Conservation (phyloP, 2,329 filamentous ascomycete genomes). For the Verticillium dahliae region DNA sequence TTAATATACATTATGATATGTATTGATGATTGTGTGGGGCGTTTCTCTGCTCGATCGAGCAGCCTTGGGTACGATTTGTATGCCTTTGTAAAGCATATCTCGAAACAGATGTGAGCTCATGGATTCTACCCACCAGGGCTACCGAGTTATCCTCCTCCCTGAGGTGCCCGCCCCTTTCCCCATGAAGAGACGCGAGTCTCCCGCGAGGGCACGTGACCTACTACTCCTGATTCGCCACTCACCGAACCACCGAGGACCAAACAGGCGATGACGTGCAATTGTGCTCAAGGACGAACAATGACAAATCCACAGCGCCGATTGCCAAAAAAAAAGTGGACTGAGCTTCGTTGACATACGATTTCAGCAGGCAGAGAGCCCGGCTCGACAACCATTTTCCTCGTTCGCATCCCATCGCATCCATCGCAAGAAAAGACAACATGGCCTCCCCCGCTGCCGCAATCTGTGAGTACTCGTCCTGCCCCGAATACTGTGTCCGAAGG, state of each 20-base stretch:
- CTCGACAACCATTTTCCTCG: background rate
- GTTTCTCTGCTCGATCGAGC: too few species aligned
- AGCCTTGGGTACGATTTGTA: too few species aligned
- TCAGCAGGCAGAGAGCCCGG: background rate
- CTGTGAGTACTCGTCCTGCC: slow-evolving; percentile 15
- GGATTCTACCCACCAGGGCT: too few species aligned
- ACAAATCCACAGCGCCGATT: slow-evolving; percentile 9
- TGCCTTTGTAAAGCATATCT: too few species aligned
- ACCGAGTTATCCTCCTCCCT: too few species aligned
- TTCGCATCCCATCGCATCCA: background rate
- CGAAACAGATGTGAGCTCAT: too few species aligned
- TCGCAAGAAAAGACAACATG: slow-evolving; percentile 14
- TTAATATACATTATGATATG: background rate
- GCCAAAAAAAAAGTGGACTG: slow-evolving; percentile 7
- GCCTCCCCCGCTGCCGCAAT: slow-evolving; percentile 19
- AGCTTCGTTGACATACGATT: background rate
- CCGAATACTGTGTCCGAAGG: background rate
- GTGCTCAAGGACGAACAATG: slow-evolving; percentile 9
- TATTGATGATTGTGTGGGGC: too few species aligned
- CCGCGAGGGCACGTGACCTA: background rate
- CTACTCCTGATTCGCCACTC: background rate
- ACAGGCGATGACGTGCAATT: background rate
- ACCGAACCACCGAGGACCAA: background rate
- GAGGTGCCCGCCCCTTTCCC: too few species aligned
- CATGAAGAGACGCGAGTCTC: background rate